phyloP scores from a whole-genome alignment of 371 early-diverging fungal species.

The Haplosporangium sp. region DNA sequence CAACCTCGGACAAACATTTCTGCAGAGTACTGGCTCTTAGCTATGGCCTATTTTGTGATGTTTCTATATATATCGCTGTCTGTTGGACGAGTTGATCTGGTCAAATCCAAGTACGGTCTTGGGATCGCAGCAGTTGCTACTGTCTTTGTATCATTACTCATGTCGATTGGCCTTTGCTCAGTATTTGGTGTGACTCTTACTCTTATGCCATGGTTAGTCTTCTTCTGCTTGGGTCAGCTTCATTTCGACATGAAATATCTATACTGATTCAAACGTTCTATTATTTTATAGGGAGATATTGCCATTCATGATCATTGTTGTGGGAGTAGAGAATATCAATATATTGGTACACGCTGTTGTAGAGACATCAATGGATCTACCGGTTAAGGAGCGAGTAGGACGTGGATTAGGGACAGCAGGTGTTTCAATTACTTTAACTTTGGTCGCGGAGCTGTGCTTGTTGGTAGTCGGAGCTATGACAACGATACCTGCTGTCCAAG shows the following conservation, averaged over 20 bases:
- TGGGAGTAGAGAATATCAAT: slow-evolving; percentile 81
- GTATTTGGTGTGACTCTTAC: slow-evolving; percentile 62
- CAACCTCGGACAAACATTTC: slow-evolving; percentile 47
- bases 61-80: slow-evolving; percentile 73
- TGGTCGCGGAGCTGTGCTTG: slow-evolving; percentile 66
- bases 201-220: slow-evolving; percentile 66
- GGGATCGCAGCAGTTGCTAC: slow-evolving; percentile 72
- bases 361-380: slow-evolving; percentile 72
- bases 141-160: slow-evolving; percentile 63
- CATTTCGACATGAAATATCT: slow-evolving; percentile 1
- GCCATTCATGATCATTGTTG: slow-evolving; percentile 73
- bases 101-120: slow-evolving; percentile 79
- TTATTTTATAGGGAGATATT: slow-evolving; percentile 64
- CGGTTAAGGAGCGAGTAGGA: slow-evolving; percentile 77
- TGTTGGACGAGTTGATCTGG: slow-evolving; percentile 70
- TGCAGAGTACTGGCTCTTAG: slow-evolving; percentile 57
- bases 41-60: slow-evolving; percentile 64
- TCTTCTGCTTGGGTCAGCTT: background rate
- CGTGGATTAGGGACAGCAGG: slow-evolving; percentile 74
- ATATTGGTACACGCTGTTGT: slow-evolving; percentile 78
- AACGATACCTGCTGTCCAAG: slow-evolving; percentile 69
- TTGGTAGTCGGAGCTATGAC: slow-evolving; percentile 67
- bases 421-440: slow-evolving; percentile 67
- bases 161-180: slow-evolving; percentile 68
- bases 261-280: background rate